A percentile compares a stretch with the other conserved stretches of the same genome.
Evolutionary conservation across 106 monocot species (phyloP).

Genomic region (Dendrobium catenatum): DNA sequence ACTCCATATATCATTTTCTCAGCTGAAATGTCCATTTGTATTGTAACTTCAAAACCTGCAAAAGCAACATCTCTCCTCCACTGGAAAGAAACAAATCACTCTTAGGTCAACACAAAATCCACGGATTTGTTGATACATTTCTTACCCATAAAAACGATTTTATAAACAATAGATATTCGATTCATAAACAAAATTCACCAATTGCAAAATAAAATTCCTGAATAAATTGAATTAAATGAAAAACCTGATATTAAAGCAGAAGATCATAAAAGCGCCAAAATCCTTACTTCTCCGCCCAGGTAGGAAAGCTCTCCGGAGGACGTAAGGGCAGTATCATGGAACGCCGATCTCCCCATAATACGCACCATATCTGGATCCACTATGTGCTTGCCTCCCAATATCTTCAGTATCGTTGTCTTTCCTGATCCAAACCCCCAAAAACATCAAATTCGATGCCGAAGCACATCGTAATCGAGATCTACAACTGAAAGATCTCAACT

Average conservation of each 20-base stretch:
- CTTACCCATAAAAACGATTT: neutral
- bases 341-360: slow-evolving; percentile 72
- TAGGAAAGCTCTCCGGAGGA: slow-evolving; percentile 83
- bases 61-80: slow-evolving; percentile 97
- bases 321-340: slow-evolving; percentile 86
- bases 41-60: slow-evolving; percentile 89
- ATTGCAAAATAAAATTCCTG: neutral
- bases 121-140: neutral
- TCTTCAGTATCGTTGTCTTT: slow-evolving; percentile 87
- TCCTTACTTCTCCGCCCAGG: slow-evolving; percentile 77
- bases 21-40: slow-evolving; percentile 92
- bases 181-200: neutral
- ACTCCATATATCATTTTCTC: slow-evolving; percentile 97
- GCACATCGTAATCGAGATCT: neutral
- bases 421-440: slow-evolving; percentile 24
- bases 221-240: neutral
- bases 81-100: slow-evolving; percentile 26
- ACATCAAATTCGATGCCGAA: neutral
- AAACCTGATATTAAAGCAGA: neutral
- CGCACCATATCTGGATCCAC: slow-evolving; percentile 81
- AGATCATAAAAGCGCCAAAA: neutral
- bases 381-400: slow-evolving; percentile 93
- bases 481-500: neutral
- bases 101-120: neutral
- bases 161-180: neutral